These are phyloP conservation scores for Scheffersomyces titani DNA, from an alignment of 1,139 yeast species.

Conservation along the genomic window DNA sequence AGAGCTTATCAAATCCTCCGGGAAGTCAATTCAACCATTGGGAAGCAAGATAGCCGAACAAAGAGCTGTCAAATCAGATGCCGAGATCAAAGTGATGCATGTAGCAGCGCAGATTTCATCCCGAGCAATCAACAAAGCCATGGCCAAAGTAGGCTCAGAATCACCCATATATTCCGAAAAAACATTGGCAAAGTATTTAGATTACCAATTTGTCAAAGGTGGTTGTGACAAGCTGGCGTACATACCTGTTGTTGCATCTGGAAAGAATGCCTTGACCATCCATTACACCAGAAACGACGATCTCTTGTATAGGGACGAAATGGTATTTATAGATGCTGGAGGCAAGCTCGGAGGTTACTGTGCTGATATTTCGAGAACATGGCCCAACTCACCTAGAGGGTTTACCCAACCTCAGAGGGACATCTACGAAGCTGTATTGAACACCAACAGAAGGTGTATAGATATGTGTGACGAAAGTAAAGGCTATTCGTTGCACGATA, in stretches of 20 bases:
- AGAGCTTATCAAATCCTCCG: constrained; percentile 21
- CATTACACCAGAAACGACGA: constrained; percentile 93
- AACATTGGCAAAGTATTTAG: constrained; percentile 77
- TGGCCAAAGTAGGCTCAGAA: constrained; percentile 52
- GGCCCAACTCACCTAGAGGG: constrained; percentile 78
- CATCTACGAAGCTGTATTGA: constrained; percentile 82
- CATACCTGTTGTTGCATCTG: constrained; percentile 96
- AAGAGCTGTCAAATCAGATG: constrained; percentile 71
- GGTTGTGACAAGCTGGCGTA: constrained; percentile 93
- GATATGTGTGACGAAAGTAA: constrained; percentile 57
- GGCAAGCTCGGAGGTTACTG: constrained; percentile 94
- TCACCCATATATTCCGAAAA: constrained; percentile 66
- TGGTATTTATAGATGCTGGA: constrained; percentile 94
- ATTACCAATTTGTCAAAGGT: constrained; percentile 76
- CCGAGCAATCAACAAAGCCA: constrained; percentile 80
- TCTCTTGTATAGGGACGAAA: constrained; percentile 67
- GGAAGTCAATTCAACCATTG: constrained; percentile 45
- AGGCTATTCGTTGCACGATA: constrained; percentile 64
- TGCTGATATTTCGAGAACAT: constrained; percentile 92
- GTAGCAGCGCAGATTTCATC: constrained; percentile 82
- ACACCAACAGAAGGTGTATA: constrained; percentile 80
- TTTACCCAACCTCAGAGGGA: constrained; percentile 82
- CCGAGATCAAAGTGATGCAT: constrained; percentile 79
- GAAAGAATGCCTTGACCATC: constrained; percentile 79
- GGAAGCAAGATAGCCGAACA: constrained; percentile 52